Conservation (phyloP, 768 basidiomycete species). For the Termitomyces sp. region DNA sequence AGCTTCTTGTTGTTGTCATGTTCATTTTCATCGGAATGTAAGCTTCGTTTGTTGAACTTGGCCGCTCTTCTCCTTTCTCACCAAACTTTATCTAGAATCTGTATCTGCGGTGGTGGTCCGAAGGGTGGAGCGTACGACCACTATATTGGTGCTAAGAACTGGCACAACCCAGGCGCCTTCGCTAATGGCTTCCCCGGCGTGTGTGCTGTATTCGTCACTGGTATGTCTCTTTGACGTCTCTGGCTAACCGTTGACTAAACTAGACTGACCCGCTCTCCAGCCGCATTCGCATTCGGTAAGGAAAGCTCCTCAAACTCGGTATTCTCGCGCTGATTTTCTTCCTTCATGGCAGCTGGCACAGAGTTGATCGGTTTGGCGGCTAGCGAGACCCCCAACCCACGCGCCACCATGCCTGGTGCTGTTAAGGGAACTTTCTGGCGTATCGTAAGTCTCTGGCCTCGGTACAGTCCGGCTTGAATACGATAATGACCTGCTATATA, state of each 20-base stretch:
- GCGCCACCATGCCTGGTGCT: slow-evolving; percentile 38
- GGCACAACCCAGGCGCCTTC: slow-evolving; percentile 37
- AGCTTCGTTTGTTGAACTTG: slow-evolving; percentile 12
- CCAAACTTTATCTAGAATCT: slow-evolving; percentile 24
- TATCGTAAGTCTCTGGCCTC: slow-evolving; percentile 27
- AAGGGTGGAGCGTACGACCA: slow-evolving; percentile 27
- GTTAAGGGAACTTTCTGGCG: slow-evolving; percentile 49
- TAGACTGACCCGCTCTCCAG: slow-evolving; percentile 5
- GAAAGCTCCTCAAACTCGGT: background rate
- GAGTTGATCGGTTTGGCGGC: slow-evolving; percentile 45
- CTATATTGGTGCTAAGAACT: slow-evolving; percentile 36
- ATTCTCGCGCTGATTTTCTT: background rate
- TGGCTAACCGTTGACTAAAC: background rate
- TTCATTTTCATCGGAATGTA: slow-evolving; percentile 45
- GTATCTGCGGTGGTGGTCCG: slow-evolving; percentile 41
- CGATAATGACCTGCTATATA: slow-evolving; percentile 6
- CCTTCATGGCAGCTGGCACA: slow-evolving; percentile 31
- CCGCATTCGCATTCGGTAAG: slow-evolving; percentile 39
- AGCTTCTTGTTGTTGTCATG: slow-evolving; percentile 41
- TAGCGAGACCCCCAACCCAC: slow-evolving; percentile 43
- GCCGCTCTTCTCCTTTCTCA: background rate
- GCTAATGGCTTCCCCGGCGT: slow-evolving; percentile 45
- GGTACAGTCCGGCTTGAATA: background rate
- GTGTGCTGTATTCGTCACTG: slow-evolving; percentile 44
- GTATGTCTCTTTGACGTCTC: slow-evolving; percentile 7